These are phyloP conservation scores for Fusarium sp. DNA, from an alignment of 2,329 filamentous ascomycete genomes.

Conservation along the genomic window DNA sequence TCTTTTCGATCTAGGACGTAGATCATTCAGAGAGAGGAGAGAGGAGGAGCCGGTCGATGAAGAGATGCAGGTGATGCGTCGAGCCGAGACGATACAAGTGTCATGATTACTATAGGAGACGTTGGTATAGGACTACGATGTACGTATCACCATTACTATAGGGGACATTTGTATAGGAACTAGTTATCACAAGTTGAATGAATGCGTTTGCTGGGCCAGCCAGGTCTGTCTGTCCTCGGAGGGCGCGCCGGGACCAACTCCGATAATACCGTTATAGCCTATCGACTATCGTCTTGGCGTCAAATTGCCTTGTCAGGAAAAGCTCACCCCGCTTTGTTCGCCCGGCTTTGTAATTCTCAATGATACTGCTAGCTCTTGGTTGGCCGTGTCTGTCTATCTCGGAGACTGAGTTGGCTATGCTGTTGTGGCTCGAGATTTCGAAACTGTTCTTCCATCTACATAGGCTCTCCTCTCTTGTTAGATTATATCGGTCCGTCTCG, in stretches of 20 bases:
- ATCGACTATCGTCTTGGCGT: slow-evolving; percentile 2
- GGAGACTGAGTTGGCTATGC: slow-evolving; percentile 3
- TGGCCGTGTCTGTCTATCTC: not conserved
- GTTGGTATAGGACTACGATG: too few species aligned
- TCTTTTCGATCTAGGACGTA: not conserved
- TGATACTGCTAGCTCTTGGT: slow-evolving; percentile 1
- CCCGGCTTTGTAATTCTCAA: slow-evolving; percentile 10
- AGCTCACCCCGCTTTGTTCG: slow-evolving; percentile 17
- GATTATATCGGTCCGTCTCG: too few species aligned
- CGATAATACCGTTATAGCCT: too few species aligned
- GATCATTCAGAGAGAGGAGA: not conserved
- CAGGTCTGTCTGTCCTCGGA: not conserved
- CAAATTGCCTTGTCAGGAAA: not conserved
- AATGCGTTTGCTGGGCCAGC: too few species aligned
- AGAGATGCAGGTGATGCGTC: not conserved
- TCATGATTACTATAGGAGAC: too few species aligned
- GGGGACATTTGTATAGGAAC: too few species aligned
- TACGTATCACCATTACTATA: too few species aligned
- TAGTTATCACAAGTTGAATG: too few species aligned
- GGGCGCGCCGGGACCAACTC: not conserved
- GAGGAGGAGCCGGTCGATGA: not conserved
- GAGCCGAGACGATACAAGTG: not conserved
- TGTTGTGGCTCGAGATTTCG: not conserved
- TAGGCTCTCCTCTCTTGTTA: too few species aligned
- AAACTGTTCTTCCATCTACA: not conserved